Percentiles rank a stretch among this genome's conserved stretches.
These are phyloP conservation scores for Diospyros kaki DNA, from an alignment of 148 eudicot species.

Conservation along the genomic window DNA sequence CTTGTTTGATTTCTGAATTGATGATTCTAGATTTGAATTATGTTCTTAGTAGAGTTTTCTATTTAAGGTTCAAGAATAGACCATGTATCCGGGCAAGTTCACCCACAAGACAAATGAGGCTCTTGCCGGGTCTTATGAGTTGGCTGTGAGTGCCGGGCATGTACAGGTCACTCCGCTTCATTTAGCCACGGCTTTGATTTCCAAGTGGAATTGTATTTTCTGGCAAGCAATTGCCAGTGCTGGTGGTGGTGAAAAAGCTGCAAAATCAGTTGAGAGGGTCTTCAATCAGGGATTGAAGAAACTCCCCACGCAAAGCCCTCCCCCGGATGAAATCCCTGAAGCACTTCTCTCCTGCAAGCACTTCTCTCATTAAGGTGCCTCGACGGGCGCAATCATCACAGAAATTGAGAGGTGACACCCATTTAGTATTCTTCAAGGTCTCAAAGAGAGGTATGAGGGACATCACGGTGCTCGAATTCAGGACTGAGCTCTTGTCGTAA, in stretches of 20 bases:
- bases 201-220: slow-evolving; percentile 53
- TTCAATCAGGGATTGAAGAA: slow-evolving; percentile 50
- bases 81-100: slow-evolving; percentile 77
- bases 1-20: no score
- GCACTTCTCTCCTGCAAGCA: no score
- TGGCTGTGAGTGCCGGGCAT: slow-evolving; percentile 59
- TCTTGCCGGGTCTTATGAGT: slow-evolving; percentile 53
- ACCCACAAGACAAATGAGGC: slow-evolving; percentile 74
- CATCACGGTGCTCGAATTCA: slow-evolving; percentile 81
- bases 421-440: slow-evolving; percentile 65
- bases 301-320: slow-evolving; percentile 59
- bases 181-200: slow-evolving; percentile 40
- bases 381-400: slow-evolving; percentile 55
- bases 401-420: slow-evolving; percentile 59
- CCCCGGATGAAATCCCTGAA: slow-evolving; percentile 63
- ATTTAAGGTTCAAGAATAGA: not conserved
- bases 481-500: slow-evolving; percentile 68
- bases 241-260: slow-evolving; percentile 53
- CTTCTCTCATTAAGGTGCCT: slow-evolving; percentile 48
- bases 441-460: slow-evolving; percentile 78
- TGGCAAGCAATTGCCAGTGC: slow-evolving; percentile 57
- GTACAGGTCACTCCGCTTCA: slow-evolving; percentile 76
- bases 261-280: slow-evolving; percentile 50
- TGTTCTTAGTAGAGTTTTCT: not conserved
- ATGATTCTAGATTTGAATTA: no score